These are phyloP conservation scores for Elaeagnus macrophylla DNA, from an alignment of 306 rosid species.

Conservation along the genomic window DNA sequence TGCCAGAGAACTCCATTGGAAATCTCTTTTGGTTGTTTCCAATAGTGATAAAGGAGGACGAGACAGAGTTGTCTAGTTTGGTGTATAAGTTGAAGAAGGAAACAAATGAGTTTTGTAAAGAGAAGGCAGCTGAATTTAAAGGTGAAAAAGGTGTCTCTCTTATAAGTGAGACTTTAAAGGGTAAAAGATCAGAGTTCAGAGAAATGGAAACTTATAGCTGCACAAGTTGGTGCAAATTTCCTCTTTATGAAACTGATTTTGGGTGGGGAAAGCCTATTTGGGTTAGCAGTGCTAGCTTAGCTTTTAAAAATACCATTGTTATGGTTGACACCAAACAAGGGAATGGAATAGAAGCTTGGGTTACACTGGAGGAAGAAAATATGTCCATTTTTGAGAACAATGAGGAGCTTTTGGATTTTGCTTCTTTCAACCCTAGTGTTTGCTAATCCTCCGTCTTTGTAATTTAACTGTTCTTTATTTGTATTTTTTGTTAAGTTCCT, in stretches of 20 bases:
- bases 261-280: slow-evolving; percentile 36
- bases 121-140: neutral
- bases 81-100: neutral
- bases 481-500: too few relatives aligned
- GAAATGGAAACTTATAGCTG: slow-evolving; percentile 9
- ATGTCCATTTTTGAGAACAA: slow-evolving; percentile 19
- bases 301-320: slow-evolving; percentile 15
- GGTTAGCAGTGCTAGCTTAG: slow-evolving; percentile 15
- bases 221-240: slow-evolving; percentile 25
- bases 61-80: neutral
- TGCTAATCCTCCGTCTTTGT: too few relatives aligned
- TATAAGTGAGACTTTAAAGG: neutral
- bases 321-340: slow-evolving; percentile 20
- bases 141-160: neutral
- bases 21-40: slow-evolving; percentile 13
- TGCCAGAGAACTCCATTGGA: slow-evolving; percentile 16
- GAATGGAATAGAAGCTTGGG: slow-evolving; percentile 22
- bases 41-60: neutral
- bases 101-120: neutral
- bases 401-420: slow-evolving; percentile 15
- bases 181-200: neutral
- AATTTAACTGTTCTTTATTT: too few relatives aligned
- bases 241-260: slow-evolving; percentile 29
- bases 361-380: slow-evolving; percentile 13
- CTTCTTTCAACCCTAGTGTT: neutral